phyloP scores from a whole-genome alignment of 75 land plant species.

The Sequoiadendron giganteum region DNA sequence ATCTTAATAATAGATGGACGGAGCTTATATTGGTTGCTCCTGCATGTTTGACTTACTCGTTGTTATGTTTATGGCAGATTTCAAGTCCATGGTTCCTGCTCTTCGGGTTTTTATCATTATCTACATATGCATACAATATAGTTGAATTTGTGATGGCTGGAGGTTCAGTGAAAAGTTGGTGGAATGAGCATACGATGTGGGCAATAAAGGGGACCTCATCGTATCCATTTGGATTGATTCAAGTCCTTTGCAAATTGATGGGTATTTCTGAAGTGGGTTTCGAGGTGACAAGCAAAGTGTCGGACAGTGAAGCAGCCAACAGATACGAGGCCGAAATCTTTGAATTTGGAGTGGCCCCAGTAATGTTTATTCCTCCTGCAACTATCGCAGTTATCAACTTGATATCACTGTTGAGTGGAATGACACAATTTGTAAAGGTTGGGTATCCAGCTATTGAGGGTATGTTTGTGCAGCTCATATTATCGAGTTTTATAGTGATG shows the following conservation, averaged over 20 bases:
- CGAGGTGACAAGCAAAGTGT: conserved; percentile 35
- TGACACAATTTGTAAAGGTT: not conserved
- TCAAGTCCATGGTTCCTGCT: conserved; percentile 21
- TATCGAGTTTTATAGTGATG: conserved; percentile 6
- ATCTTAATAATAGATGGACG: no score
- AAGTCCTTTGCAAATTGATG: conserved; percentile 20
- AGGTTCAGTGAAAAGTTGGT: conserved; percentile 35
- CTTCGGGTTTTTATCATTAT: not conserved
- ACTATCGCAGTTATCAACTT: conserved; percentile 10
- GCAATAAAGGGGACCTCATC: conserved; percentile 27
- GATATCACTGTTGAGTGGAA: conserved; percentile 12
- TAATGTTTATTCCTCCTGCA: conserved; percentile 14
- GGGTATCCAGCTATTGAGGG: conserved; percentile 4
- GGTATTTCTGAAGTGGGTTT: conserved; percentile 32
- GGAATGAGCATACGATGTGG: conserved; percentile 56
- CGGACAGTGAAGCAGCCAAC: conserved; percentile 32
- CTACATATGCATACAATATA: not conserved
- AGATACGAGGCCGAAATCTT: conserved; percentile 32
- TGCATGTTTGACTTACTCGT: not conserved
- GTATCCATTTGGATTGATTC: conserved; percentile 21
- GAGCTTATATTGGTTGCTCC: no score
- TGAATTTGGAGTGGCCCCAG: conserved; percentile 38
- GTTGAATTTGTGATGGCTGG: not conserved
- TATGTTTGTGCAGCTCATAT: conserved; percentile 17
- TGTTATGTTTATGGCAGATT: conserved; percentile 14